Base-by-base conservation (phyloP, 1,139 yeast genomes). In the Arxiozyma slooffiae region DNA sequence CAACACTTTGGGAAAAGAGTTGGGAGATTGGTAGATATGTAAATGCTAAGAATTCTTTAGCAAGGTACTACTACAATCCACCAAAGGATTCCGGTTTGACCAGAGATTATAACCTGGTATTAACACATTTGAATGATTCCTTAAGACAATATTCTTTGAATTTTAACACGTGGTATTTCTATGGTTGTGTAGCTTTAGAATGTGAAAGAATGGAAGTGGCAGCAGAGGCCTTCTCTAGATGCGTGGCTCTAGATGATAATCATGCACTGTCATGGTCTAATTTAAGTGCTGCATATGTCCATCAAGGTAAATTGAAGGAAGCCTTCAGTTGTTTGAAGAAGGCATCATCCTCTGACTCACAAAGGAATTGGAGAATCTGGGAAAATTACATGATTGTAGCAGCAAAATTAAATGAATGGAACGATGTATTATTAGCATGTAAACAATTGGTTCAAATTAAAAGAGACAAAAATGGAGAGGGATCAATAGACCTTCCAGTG, bases 191-290 rank as follows among this genome's bases (percentile, higher is more conserved):
- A 52, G 96, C 95, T 0, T 72, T 94, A 48, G 96, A 89, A 62
- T 68, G 81, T 14, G 76, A 72, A 11, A 82, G 85, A 58, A 86
- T 76, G 70, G 85, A 82, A 39, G 69, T 86, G 46, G 96, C 97
- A 0, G 82, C 96, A 0, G 95, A 88, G 63, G 97, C 97, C 0
- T 90, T 94, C 65, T 83, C 96, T 1, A 74, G 97, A 60, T 89
- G 97, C 70, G 92, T 89, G 26, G 75, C 96, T 0, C 67, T 92
- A 49, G 97, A 90, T 62, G 96, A 86, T 40, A 76, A 82, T 0
- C 89, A 82, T 61, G 77, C 94, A 0, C 81, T 81, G 63, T 81
- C 96, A 1, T 94, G 98, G 98, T 83, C 96, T n/a, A 94, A 92
- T 64, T 74, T 94, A 59, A 90, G 96, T 5, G 82, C 95, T 18